Evolutionary conservation across 1,284 basidiomycete genomes (phyloP), one percentile per base, ranked within the genome.

Genomic region (Ceratorhiza oryzae-sativae): DNA sequence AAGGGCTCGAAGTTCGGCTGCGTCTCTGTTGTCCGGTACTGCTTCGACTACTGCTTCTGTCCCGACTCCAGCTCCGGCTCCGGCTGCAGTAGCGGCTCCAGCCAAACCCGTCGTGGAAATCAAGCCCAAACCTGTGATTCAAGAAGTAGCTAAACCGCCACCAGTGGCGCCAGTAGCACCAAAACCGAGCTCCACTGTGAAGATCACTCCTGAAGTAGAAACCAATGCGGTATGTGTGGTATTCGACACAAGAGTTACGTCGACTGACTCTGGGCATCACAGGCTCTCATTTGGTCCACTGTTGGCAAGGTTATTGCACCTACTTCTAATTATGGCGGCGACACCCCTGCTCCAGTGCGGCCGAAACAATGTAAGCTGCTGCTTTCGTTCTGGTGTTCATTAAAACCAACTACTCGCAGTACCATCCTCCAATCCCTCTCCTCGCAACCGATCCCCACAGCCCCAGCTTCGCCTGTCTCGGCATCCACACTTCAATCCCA

Each of bases 331-430:
- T 71, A 74, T 36, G 51, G 61, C n/a, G 25, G 20, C 8, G 60
- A 58, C 41, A 49, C n/a, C 10, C 41, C 49, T 3, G 36, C 59
- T 30, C 73, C 73, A 32, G 46, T 18, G 71, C 62, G 4, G 30
- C n/a, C 12, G 71, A 74, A 48, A 74, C 73, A 34, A 48, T 61
- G 73, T 73, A 59, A 20, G 73, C n/a, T n/a, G n/a, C n/a, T n/a
- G n/a, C n/a, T n/a, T n/a, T n/a, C n/a, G n/a, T n/a, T n/a, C n/a
- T n/a, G n/a, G n/a, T n/a, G n/a, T n/a, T n/a, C n/a, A n/a, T n/a
- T n/a, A n/a, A n/a, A 6, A 15, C 36, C 27, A 36, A 18, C 27
- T 23, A 36, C 27, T 3, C 18, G 36, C 46, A 74, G 73, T 30
- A 45, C 53, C 23, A 74, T 74, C 42, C 61, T 74, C 30, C 73